Base-by-base conservation (phyloP, 192 early-diverging fungal species). In the Coemansia asiatica region DNA sequence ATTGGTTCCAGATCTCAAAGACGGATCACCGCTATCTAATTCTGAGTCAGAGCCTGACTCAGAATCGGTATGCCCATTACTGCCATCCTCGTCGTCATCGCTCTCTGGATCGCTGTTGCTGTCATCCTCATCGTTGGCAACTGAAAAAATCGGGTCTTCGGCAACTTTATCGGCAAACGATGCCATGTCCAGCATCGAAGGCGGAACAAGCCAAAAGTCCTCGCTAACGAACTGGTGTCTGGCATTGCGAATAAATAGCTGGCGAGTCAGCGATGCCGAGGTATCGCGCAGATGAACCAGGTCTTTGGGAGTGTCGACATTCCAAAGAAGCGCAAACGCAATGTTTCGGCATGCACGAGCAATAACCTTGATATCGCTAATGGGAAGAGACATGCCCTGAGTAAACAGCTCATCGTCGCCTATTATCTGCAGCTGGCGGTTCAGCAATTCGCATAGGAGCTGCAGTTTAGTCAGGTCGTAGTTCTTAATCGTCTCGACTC, bases 391-490 rank as follows among this genome's bases (percentile, higher is more conserved):
- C 57, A 69, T 75, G 2, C 65, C 57, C 38, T 86, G 75, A 26
- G 87, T 81, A 64, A 91, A 88, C 64, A 96, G 86, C 74, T 98
- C 94, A 54, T 94, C 90, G 73, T 98, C 96, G 13, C 90, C 90
- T 46, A 92, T 85, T 0, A 90, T 94, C 56, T 90, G 72, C 12
- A 98, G 67, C 69, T 90, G 75, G 27, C 87, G 83, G 69, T 84
- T 86, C 54, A 91, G 86, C 6, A 91, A 65, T 63, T 95, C 93
- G 49, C 88, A 87, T 18, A 94, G 64, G 9, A 95, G 76, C 16
- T 86, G 81, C 21, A 94, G 61, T 16, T 55, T 53, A 23, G 64
- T 53, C 56, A 81, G 33, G 12, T 69, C 55, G 22, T 63, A 50
- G n/a, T 27, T 10, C 55, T 69, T 60, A 26, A 81, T 75, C n/a